Percentiles rank a stretch among this genome's conserved stretches.
Evolutionary conservation across 1,139 yeast species (phyloP).

Genomic region (Diutina neorugosa): DNA sequence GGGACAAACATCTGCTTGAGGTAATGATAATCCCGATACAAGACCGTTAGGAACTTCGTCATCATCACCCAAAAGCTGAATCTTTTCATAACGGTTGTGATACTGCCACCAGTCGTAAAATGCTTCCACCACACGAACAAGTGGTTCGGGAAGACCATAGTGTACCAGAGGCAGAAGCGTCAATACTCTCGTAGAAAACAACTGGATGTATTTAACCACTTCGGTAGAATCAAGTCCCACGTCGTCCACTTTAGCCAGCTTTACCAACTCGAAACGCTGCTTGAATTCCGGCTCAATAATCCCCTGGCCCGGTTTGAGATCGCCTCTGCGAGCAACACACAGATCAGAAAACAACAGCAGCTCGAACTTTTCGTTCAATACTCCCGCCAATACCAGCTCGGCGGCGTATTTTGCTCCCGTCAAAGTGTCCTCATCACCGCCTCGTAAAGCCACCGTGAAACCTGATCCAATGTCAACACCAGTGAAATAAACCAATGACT

Average conservation of each 20-base stretch:
- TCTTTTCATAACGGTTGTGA: not conserved
- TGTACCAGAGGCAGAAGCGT: not conserved
- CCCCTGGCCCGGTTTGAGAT: not conserved
- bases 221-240: not conserved
- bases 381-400: constrained; percentile 68
- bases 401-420: constrained; percentile 65
- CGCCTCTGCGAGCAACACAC: constrained; percentile 14
- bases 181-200: not conserved
- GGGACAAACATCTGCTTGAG: not conserved
- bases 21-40: not conserved
- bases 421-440: constrained; percentile 49
- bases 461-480: constrained; percentile 73
- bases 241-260: not conserved
- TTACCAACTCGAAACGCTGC: not conserved
- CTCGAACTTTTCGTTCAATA: constrained; percentile 70
- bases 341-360: constrained; percentile 71
- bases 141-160: not conserved
- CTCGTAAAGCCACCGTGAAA: constrained; percentile 72
- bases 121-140: not conserved
- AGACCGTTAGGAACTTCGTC: not conserved
- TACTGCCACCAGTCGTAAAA: not conserved
- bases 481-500: constrained; percentile 63
- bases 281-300: not conserved
- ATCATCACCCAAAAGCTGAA: not conserved
- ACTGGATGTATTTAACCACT: not conserved